Evolutionary conservation across 352 stramenopile genomes (phyloP), one percentile per base, ranked within the genome.

Genomic region (Phytophthora parvispora): DNA sequence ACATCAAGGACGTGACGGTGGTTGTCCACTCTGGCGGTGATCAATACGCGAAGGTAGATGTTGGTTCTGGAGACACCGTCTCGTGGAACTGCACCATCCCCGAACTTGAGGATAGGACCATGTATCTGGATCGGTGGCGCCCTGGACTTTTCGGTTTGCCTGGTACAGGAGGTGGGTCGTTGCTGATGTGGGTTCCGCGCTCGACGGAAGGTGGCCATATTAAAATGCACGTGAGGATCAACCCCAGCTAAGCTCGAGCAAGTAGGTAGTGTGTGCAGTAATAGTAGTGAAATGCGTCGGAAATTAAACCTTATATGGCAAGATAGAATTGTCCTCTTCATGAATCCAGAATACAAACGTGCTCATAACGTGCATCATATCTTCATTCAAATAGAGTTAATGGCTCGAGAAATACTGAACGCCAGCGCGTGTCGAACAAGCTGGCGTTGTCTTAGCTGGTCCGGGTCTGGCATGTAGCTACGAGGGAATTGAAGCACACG

Each of bases 401-500:
- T 82, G 45, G 74, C 67, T 47, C 75, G 82, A 16, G 82, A 86
- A 57, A 87, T 89, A 67, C 85, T 91, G 58, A 89, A 90, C 3
- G 82, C 79, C 20, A 93, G 64, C 20, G 83, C 83, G 58, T 87
- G 85, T 7, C 74, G 79, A 13, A 91, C 43, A n/a, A 93, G 72
- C 55, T 93, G 77, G 28, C 64, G 70, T 40, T 84, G 68, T 28
- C 79, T 71, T 24, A 56, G n/a, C 6, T 77, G 52, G 29, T 82
- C 76, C 16, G 80, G 70, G 52, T 89, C 79, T 28, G 66, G 64
- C 72, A 93, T 81, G 56, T 83, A 77, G 24, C 70, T 75, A 0
- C 88, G 71, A 25, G 88, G 88, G 27, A 72, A 84, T 62, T 95
- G 86, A 18, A 95, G 73, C 3, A 94, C 73, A 9, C 77, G 78